Conservation (phyloP, 1,139 yeast genomes). For the Suhomyces yuchorum region DNA sequence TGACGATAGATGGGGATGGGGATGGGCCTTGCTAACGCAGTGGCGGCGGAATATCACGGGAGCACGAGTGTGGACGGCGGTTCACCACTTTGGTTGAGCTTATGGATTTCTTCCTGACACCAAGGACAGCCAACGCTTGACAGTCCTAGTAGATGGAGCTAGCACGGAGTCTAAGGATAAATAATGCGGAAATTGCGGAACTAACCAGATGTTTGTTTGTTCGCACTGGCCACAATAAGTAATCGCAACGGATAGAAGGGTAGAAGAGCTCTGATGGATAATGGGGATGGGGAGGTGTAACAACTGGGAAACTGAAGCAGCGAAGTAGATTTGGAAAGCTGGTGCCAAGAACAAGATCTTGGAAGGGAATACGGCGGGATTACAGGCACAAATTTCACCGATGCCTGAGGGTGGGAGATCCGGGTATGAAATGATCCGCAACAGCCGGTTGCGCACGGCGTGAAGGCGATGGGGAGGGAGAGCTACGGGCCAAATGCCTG, state of each 20-base stretch:
- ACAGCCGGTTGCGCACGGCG: not conserved
- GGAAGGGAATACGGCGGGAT: not conserved
- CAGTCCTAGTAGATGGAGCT: not conserved
- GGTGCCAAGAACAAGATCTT: not conserved
- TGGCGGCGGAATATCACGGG: not conserved
- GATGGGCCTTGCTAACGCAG: not conserved
- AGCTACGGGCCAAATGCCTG: not conserved
- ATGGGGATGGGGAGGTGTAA: not conserved
- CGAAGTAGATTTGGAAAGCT: not conserved
- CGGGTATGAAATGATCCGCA: not conserved
- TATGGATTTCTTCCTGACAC: not conserved
- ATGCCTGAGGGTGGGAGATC: not conserved
- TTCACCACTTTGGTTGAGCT: not conserved
- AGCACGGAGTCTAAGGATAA: not conserved
- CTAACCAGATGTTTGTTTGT: not conserved
- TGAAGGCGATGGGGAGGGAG: not conserved
- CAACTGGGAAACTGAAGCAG: not conserved
- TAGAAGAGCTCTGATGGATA: not conserved
- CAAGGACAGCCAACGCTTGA: not conserved
- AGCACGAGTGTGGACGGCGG: not conserved
- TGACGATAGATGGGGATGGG: not conserved
- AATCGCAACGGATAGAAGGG: not conserved
- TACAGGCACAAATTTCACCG: not conserved
- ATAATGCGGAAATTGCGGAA: slow-evolving; percentile 1
- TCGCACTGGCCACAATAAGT: not conserved